Base-by-base conservation (phyloP, 2,329 filamentous ascomycete species). In the Colletotrichum sp. region DNA sequence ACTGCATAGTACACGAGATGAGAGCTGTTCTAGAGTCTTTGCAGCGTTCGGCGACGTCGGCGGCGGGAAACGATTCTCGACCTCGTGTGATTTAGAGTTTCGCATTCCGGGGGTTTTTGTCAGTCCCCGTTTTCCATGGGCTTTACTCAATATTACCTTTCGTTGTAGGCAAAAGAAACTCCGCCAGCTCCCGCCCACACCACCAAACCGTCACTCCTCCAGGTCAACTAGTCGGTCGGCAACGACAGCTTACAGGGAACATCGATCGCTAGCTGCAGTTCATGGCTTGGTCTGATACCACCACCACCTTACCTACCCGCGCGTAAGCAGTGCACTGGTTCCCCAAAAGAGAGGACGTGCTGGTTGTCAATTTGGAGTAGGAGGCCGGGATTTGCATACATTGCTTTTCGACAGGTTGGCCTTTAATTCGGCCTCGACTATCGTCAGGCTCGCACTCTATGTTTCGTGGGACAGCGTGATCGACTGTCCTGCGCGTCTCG, bases 41-140 rank as follows among this genome's bases (percentile, higher is more conserved):
- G 57, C 55, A 34, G 66, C 21, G 16, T 13, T 72, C 12, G 18
- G 55, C 66, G n/a, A 4, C 26, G 39, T 62, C 21, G 57, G 64
- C 60, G 59, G 52, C 65, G 16, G 24, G n/a, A 49, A 34, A 49
- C 55, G 57, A 32, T 70, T 63, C 21, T 67, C 26, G n/a, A 32
- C 13, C 49, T 67, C 49, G 52, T 30, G 36, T 36, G 62, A 36
- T 75, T 75, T 72, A 75, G 68, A 72, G 68, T 72, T 75, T 75
- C 8, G n/a, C 21, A n/a, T 55, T 52, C 60, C 60, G 24, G 44
- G 57, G 26, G n/a, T 30, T 60, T 60, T 57, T 26, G 52, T 57
- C 57, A 60, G 16, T 28, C 16, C 26, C 30, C 26, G 18, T 32
- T 30, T 26, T 30, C 28, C 39, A 12, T 49, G 39, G 39, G 39